A percentile compares a stretch with the other conserved stretches of the same genome.
phyloP scores from a whole-genome alignment of 2,329 filamentous ascomycete species.

The Albophoma yamanashiensis region DNA sequence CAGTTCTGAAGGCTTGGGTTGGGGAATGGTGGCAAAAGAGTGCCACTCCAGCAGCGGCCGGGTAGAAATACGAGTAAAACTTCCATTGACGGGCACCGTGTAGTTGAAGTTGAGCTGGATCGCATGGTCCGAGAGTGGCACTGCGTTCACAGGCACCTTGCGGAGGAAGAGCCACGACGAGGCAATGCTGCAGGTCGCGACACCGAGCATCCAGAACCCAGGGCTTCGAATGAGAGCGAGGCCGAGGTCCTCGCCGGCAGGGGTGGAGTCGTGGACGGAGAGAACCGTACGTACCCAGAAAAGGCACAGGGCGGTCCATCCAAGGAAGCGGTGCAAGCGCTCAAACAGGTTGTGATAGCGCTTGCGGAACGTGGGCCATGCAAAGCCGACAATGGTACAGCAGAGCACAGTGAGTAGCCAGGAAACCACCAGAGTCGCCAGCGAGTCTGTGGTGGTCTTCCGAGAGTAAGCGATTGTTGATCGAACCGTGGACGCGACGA shows the following conservation, averaged over 20 bases:
- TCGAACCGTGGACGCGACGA: conserved; percentile 29
- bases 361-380: conserved; percentile 53
- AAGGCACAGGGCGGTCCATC: conserved; percentile 55
- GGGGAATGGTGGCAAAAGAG: conserved; percentile 63
- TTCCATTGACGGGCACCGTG: conserved; percentile 40
- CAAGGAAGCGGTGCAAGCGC: conserved; percentile 58
- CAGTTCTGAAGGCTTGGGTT: conserved; percentile 25
- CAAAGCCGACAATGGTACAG: conserved; percentile 47
- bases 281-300: conserved; percentile 56
- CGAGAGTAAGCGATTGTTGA: conserved; percentile 23
- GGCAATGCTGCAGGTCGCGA: conserved; percentile 54
- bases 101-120: conserved; percentile 60
- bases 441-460: conserved; percentile 22
- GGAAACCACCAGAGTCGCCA: conserved; percentile 35
- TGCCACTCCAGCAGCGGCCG: conserved; percentile 62
- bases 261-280: conserved; percentile 33
- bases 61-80: conserved; percentile 44
- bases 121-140: conserved; percentile 62
- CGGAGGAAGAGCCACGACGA: conserved; percentile 67
- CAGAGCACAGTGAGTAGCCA: conserved; percentile 49
- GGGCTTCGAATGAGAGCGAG: conserved; percentile 25
- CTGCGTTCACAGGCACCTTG: conserved; percentile 52
- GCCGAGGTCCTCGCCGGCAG: conserved; percentile 21
- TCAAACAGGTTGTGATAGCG: conserved; percentile 61
- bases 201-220: conserved; percentile 55